Evolutionary conservation across 2,329 filamentous ascomycete genomes (phyloP), one percentile per base, ranked within the genome.

Genomic region (Eutypa lata): DNA sequence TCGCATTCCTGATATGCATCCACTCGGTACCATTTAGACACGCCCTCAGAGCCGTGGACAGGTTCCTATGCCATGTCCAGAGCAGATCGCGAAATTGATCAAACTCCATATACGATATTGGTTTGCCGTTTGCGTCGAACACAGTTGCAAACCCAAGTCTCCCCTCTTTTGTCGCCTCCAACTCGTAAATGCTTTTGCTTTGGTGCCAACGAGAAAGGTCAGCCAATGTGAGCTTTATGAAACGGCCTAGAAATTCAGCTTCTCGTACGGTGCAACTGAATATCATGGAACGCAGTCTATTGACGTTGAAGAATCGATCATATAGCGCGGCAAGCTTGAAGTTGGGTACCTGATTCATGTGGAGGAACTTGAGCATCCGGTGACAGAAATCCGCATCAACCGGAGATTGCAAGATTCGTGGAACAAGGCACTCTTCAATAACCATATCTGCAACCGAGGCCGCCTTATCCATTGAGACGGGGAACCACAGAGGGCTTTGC

Each of bases 1-100:
- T 95, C 44, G 91, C 91, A 68, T 99, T 99, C 51, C 93, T 87
- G 67, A 97, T 96, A 69, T 97, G 92, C 88, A 97, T 97, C 82
- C 94, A 99, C 71, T 97, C 93, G 31, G 83, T 86, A 26, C 88
- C 87, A 18, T 84, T 84, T 46, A 99, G 79, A 67, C 93, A 97
- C 37, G 82, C 81, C 67, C 91, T 92, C 51, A 99, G 76, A 2
- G 93, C 90, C 48, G 77, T 82, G 62, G 88, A 89, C 43, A 99
- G 75, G 57, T 89, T 85, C 62, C 88, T 86, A 70, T 99, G 95
- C 91, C 93, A 97, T 61, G 90, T 89, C 76, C 89, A 94, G 31
- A 97, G 77, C 49, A 95, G 75, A 61, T 90, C 87, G 48, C 91
- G 87, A 75, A 95, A 99, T 51, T 91, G 86, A 58, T 92, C 89